Conservation (phyloP, 2,329 filamentous ascomycete species). For the Scleromitrula shiraiana region DNA sequence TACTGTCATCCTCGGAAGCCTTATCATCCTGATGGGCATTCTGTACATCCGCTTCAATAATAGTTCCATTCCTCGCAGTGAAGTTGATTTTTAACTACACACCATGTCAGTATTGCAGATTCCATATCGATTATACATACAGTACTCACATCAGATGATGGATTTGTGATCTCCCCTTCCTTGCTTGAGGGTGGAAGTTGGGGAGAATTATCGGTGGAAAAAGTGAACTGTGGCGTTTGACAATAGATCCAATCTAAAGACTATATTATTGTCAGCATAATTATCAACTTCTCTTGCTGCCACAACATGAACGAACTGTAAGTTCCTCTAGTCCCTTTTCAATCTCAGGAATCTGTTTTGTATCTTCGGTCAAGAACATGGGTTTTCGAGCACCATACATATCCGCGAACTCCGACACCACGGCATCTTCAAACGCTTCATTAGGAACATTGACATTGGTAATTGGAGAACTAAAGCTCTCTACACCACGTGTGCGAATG, state of each 20-base stretch:
- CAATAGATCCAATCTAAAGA: conserved; percentile 69
- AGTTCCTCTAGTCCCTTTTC: conserved; percentile 55
- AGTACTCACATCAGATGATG: conserved; percentile 6
- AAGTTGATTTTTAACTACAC: conserved; percentile 14
- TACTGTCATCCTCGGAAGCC: too few relatives aligned
- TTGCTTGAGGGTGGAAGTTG: too few relatives aligned
- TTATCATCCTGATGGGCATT: too few relatives aligned
- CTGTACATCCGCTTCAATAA: conserved; percentile 15
- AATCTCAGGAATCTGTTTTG: conserved; percentile 40
- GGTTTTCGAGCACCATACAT: conserved; percentile 51
- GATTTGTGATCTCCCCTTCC: too few relatives aligned
- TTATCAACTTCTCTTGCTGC: too few relatives aligned
- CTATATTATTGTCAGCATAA: conserved; percentile 31
- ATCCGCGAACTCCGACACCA: conserved; percentile 54
- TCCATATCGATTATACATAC: background rate
- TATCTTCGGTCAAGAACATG: conserved; percentile 32
- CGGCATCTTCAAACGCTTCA: conserved; percentile 41
- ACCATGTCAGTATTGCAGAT: background rate
- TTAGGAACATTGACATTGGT: conserved; percentile 62
- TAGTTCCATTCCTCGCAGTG: conserved; percentile 19
- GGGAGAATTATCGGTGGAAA: conserved; percentile 52
- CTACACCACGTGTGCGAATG: conserved; percentile 76
- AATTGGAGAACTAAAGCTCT: conserved; percentile 81
- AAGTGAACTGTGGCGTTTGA: conserved; percentile 78
- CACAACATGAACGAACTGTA: conserved; percentile 36